Conservation (phyloP, 1,139 yeast genomes). For the Suhomyces chickasaworum region DNA sequence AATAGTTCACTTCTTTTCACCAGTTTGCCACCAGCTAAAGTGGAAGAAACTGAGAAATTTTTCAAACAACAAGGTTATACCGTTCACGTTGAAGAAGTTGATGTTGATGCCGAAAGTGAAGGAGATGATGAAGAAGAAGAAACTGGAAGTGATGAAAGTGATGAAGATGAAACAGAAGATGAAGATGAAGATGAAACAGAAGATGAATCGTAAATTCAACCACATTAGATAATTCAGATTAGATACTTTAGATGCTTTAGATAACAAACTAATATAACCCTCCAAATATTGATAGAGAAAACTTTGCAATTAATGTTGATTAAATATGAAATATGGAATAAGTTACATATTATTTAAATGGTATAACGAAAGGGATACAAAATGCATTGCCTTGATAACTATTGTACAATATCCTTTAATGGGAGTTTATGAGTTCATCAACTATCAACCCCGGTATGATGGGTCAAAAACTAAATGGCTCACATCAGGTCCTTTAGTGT, state of each 20-base stretch:
- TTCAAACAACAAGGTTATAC: conserved; percentile 60
- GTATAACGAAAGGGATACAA: conserved; percentile 1
- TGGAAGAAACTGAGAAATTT: conserved; percentile 47
- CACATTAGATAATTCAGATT: too few relatives aligned
- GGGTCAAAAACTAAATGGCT: conserved; percentile 10
- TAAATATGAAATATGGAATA: background rate
- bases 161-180: conserved; percentile 6
- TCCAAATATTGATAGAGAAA: background rate
- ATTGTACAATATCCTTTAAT: conserved; percentile 1
- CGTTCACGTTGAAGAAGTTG: conserved; percentile 58
- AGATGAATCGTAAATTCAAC: conserved; percentile 1
- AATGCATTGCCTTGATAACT: background rate
- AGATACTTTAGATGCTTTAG: too few relatives aligned
- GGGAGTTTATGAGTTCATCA: too few relatives aligned
- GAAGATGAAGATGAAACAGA: conserved; percentile 10
- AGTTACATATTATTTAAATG: background rate
- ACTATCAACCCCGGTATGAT: background rate
- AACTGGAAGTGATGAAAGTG: conserved; percentile 22
- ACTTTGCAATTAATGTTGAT: background rate
- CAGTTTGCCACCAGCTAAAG: conserved; percentile 72
- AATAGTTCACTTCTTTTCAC: conserved; percentile 61
- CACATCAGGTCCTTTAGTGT: conserved; percentile 20
- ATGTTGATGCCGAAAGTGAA: conserved; percentile 17
- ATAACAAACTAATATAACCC: too few relatives aligned
- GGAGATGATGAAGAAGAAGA: conserved; percentile 18